Base-by-base conservation (phyloP, 495 filamentous ascomycete genomes). In the Letharia columbiana region DNA sequence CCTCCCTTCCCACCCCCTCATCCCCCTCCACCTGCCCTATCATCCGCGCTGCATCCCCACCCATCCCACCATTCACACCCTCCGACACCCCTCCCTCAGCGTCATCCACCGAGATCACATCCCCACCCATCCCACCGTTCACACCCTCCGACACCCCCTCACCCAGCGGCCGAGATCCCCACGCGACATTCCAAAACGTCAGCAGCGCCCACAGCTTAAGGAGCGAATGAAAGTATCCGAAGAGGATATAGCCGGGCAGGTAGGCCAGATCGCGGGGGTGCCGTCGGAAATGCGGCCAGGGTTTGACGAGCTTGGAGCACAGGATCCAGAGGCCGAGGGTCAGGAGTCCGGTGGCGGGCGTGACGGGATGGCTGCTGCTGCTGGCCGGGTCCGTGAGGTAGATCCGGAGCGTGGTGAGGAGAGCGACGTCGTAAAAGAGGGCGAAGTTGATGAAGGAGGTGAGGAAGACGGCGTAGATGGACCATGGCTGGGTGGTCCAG, bases 171-270 rank as follows among this genome's bases (percentile, higher is more conserved):
- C 58, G 31, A 17, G 58, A 60, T 1, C 61, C 45, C 61, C 61
- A 63, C 23, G 31, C 45, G 0, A n/a, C 18, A 33, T 63, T 5
- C 61, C 61, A 63, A 31, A 81, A 76, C 40, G 85, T 88, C 13
- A 87, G 67, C 61, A 84, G 69, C 0, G 85, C 84, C 68, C 81
- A 83, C 20, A 86, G 61, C 74, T 89, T 89, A 74, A 88, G 82
- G 41, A 84, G 67, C 41, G 77, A 77, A 68, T 89, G 87, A 62
- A 83, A 78, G 72, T 86, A 89, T 11, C 78, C 82, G 71, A 87
- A 89, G 13, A 76, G 37, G 42, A 87, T 75, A 56, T 81, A 83
- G 1, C 80, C 74, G 1, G 81, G 84, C 33, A 89, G 72, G 68
- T 83, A 81, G 31, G 75, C 33, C 12, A 87, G 70, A 70, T 89